A percentile compares a stretch with the other conserved stretches of the same genome.
Conservation (phyloP, 768 basidiomycete species). For the Mycena polygramma region DNA sequence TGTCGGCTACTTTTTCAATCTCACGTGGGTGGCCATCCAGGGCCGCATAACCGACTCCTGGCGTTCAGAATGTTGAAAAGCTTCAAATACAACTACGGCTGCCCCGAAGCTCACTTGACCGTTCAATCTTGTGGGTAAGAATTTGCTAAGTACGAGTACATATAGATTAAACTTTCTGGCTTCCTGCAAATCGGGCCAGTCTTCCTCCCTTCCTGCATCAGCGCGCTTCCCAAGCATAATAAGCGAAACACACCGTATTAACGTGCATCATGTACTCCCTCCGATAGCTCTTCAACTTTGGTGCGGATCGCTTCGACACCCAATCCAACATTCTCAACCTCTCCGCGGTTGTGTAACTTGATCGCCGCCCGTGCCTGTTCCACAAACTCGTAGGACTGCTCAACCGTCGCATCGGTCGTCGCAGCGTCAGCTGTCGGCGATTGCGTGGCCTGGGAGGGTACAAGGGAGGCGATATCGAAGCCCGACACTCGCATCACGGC, state of each 20-base stretch:
- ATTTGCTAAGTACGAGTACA: too few relatives aligned
- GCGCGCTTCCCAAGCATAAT: too few relatives aligned
- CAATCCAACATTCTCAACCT: constrained; percentile 64
- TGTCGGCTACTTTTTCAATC: constrained; percentile 1
- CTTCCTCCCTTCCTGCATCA: too few relatives aligned
- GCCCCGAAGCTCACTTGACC: too few relatives aligned
- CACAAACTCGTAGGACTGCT: constrained; percentile 71
- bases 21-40: neutral
- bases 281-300: constrained; percentile 67
- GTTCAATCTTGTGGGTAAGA: too few relatives aligned
- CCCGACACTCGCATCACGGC: constrained; percentile 76
- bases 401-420: constrained; percentile 54
- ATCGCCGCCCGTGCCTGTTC: constrained; percentile 70
- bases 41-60: neutral
- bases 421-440: constrained; percentile 24
- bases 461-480: constrained; percentile 47
- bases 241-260: neutral
- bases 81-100: too few relatives aligned
- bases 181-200: too few relatives aligned
- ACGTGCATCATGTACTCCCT: constrained; percentile 44
- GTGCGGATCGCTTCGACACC: constrained; percentile 69
- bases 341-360: constrained; percentile 63
- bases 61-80: too few relatives aligned
- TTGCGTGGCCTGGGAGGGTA: constrained; percentile 35
- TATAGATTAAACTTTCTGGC: too few relatives aligned